These are phyloP conservation scores for Diaporthe sp. DNA, from an alignment of 2,329 filamentous ascomycete species.

Conservation along the genomic window DNA sequence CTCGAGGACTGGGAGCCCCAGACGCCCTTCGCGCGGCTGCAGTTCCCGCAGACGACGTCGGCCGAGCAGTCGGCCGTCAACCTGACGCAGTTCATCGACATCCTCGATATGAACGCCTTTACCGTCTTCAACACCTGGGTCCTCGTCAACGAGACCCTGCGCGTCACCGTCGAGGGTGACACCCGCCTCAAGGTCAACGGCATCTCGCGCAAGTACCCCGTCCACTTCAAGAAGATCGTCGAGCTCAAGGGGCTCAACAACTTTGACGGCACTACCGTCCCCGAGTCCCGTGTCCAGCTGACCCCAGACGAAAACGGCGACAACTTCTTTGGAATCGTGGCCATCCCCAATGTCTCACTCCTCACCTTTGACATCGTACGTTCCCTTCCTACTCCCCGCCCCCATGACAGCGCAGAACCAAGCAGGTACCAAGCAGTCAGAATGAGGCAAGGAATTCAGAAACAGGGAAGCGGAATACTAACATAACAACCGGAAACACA, in stretches of 20 bases:
- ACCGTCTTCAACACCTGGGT: conserved; percentile 66
- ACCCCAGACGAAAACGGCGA: conserved; percentile 53
- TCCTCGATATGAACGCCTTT: conserved; percentile 60
- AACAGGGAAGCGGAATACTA: background rate
- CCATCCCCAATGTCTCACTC: conserved; percentile 72
- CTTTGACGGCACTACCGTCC: conserved; percentile 65
- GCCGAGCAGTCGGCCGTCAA: conserved; percentile 62
- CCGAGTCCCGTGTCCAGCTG: conserved; percentile 59
- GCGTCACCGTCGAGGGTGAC: conserved; percentile 62
- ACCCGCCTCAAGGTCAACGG: conserved; percentile 62
- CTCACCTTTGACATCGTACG: conserved; percentile 73
- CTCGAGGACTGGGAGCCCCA: conserved; percentile 60
- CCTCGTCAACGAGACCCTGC: conserved; percentile 60
- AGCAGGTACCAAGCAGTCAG: background rate
- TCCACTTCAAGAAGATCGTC: conserved; percentile 67
- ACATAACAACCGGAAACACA: conserved; percentile 40
- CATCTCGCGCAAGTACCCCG: conserved; percentile 58
- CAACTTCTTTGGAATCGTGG: conserved; percentile 70
- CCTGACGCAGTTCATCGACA: conserved; percentile 58
- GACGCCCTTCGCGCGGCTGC: conserved; percentile 59
- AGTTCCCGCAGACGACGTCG: conserved; percentile 63
- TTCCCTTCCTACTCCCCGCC: conserved; percentile 31
- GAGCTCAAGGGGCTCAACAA: conserved; percentile 62
- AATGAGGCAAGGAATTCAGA: too few species aligned
- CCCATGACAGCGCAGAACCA: background rate